Base-by-base conservation (phyloP, 139 green algal species). In the Auxenochlorella pyrenoidosa region DNA sequence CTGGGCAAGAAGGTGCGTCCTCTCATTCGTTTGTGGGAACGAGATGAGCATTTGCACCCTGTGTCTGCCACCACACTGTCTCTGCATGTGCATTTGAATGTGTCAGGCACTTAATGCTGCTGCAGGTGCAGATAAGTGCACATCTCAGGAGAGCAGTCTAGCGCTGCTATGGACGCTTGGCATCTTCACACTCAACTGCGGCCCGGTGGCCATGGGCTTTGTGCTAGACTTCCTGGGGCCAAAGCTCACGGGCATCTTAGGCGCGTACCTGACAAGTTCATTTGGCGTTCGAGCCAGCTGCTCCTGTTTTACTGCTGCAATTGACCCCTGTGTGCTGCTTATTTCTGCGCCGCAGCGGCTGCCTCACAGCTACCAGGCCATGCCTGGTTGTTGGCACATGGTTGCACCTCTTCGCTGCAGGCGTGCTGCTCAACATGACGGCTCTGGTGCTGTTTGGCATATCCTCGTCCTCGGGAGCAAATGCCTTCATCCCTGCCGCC, bases 151-250 rank as follows among this genome's bases (percentile, higher is more conserved):
- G 70, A 91, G 66, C 78, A 85, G 86, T 24, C 65, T 95, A 63
- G 91, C 92, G 32, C 79, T 95, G 63, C 54, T 95, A 28, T 95
- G 92, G 92, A 94, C 88, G 12, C 73, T 95, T 4, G 92, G 92
- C 54, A 92, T 93, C 15, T 95, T 95, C 89, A 91, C 91, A 13
- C 81, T 95, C 28, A 95, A 95, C 79, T 95, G 90, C 81, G 92
- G 92, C 22, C 92, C 92, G 3, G 91, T 94, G 32, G 51, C 93
- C 38, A 91, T 94, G 43, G 92, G 92, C 26, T 90, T 91, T 41
- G 78, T 95, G 19, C 88, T 95, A 36, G 92, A 95, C 66, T 94
- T 78, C 13, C 44, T 93, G 0, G 92, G 92, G 0, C 92, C 92
- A 43, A 94, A 93, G 79, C 86, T 94, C 15, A 94, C 92, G 6